Evolutionary conservation across 805 yeast species (phyloP), one percentile per base, ranked within the genome.

Genomic region (Candida broadrunensis): DNA sequence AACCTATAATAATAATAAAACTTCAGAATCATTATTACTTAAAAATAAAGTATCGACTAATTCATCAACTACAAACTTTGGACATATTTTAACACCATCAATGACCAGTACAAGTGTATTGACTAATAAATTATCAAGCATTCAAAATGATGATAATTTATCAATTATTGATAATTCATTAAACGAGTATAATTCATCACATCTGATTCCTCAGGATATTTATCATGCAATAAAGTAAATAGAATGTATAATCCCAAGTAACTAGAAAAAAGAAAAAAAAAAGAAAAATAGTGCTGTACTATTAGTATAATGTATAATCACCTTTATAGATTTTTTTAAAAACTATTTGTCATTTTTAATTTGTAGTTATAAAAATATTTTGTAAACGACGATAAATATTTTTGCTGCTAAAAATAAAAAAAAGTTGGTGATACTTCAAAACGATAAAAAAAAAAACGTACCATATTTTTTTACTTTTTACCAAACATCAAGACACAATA

Each of bases 1-100:
- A n/a, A 41, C 49, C 15, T 43, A 48, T 35, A 21, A 39, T 1
- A 47, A 51, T 37, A 41, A 46, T 2, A 47, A 42, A 35, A 44
- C 52, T 2, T 36, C 37, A 14, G 9, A 46, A 13, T 44, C 52
- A 7, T 38, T 46, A 20, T 13, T n/a, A n/a, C n/a, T 42, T 12
- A 48, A 39, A 29, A 45, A 39, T 13, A 30, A 21, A 13, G 34
- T 38, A 6, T 12, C 38, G 5, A 38, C 41, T 7, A 25, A 39
- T 23, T 42, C 44, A 3, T 21, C 25, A 6, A 21, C 25, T 21
- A n/a, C 24, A 21, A 8, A 8, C 5, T 29, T 14, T 29, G 32
- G 32, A 5, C 32, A 29, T 29, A 29, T 33, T 14, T 33, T 21
- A 14, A 24, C 36, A 5, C 36, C 36, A 33, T 24, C 27, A 12